phyloP scores from a whole-genome alignment of 768 basidiomycete species.

The Boletus vermiculosoides region DNA sequence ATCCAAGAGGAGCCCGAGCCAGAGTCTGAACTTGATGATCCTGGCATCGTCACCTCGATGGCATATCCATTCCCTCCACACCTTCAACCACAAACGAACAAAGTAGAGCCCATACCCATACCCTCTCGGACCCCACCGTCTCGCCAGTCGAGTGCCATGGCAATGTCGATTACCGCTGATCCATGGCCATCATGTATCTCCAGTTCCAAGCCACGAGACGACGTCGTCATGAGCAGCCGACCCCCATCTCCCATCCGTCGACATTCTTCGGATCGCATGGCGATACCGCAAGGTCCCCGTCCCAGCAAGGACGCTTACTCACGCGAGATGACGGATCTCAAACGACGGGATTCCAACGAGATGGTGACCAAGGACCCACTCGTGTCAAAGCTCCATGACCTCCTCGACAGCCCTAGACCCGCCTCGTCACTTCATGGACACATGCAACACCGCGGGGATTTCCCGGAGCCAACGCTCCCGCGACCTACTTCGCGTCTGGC shows the following conservation, averaged over 20 bases:
- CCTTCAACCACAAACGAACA: conserved; percentile 23
- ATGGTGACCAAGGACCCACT: conserved; percentile 29
- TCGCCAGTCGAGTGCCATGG: conserved; percentile 26
- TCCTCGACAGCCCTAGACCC: conserved; percentile 43
- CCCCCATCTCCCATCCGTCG: conserved; percentile 29
- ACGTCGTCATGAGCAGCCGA: conserved; percentile 29
- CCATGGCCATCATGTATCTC: conserved; percentile 24
- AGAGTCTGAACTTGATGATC: conserved; percentile 29
- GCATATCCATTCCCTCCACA: conserved; percentile 27
- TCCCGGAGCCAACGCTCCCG: conserved; percentile 25
- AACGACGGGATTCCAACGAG: conserved; percentile 20
- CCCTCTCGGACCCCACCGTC: conserved; percentile 29
- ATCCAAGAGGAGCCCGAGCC: conserved; percentile 24
- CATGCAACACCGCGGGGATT: conserved; percentile 31
- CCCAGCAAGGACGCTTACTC: conserved; percentile 12
- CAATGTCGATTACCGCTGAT: conserved; percentile 30
- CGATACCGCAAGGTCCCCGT: conserved; percentile 17
- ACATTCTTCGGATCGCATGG: conserved; percentile 24
- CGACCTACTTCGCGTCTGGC: conserved; percentile 24
- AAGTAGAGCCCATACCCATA: conserved; percentile 29
- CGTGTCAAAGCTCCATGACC: conserved; percentile 44
- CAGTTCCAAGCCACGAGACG: conserved; percentile 28
- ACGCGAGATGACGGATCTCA: conserved; percentile 27
- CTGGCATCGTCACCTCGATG: background rate
- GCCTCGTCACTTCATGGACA: conserved; percentile 43